Evolutionary conservation across 164 flowering plant species (phyloP), one percentile per base, ranked within the genome.

Genomic region (grape (Vitis vinifera)): DNA sequence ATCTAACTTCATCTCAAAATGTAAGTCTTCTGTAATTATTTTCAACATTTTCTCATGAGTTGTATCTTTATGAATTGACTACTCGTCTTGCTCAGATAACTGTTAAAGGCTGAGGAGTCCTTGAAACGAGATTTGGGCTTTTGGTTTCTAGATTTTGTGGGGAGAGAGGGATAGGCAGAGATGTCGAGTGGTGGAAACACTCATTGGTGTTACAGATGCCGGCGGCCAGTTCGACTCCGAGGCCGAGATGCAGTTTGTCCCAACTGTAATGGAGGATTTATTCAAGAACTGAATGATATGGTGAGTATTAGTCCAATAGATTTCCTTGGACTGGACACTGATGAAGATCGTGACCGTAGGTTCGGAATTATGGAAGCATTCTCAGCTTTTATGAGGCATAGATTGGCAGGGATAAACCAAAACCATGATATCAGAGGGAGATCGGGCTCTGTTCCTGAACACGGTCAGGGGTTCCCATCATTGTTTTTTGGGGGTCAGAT

Each of bases 131-230:
- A 23, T 8, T 23, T 56, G 27, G 71, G 48, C 15, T 63, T 59
- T 61, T 10, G n/a, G 23, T 37, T 63, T 52, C 12, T 19, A 47
- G 65, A 37, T 12, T 62, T 62, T 69, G 23, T 52, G 9, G 9
- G 50, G 62, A 47, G 68, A 66, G 65, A 58, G 49, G 66, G 60
- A 73, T 29, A 64, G 71, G 51, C 4, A 59, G 63, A 79, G 73
- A 92, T 90, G 97, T 82, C 93, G 68, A 79, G 84, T 55, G 65
- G 85, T 57, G 79, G 91, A 66, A 83, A 77, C 69, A 88, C 96
- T 23, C 94, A 93, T 71, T 91, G 94, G 95, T 93, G 97, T 80
- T 80, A 90, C 82, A 76, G 76, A 63, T 91, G 96, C 81, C 75
- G 76, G 62, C 80, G 83, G 50, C 85, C 91, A 19, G 88, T 93